These are phyloP conservation scores for Solanum hybrid DNA, from an alignment of 305 asterid species.

Conservation along the genomic window DNA sequence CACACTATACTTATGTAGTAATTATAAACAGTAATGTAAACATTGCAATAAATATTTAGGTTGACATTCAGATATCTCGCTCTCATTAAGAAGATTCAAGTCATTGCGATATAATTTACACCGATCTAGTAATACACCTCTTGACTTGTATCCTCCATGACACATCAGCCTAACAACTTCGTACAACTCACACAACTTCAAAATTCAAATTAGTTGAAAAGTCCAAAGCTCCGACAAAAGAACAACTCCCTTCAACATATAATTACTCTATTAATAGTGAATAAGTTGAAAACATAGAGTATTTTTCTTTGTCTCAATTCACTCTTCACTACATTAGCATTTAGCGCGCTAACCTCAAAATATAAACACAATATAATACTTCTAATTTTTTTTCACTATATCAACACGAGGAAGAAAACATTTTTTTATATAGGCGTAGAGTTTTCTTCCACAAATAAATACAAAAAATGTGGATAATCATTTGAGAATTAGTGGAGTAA, in stretches of 20 bases:
- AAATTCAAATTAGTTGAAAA: too few relatives aligned
- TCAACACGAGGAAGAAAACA: not conserved
- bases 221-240: accelerated
- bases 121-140: too few relatives aligned
- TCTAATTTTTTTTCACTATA: too few relatives aligned
- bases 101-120: not conserved
- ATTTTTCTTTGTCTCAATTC: too few relatives aligned
- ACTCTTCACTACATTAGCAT: not conserved
- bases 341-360: not conserved
- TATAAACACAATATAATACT: too few relatives aligned
- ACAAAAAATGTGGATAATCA: not conserved
- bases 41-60: not conserved
- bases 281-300: not conserved
- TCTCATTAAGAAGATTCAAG: not conserved
- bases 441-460: not conserved
- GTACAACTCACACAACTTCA: not conserved
- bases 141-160: accelerated
- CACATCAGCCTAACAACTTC: too few relatives aligned
- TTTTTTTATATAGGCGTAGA: not conserved
- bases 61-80: too few relatives aligned
- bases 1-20: not conserved
- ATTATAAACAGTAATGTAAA: not conserved
- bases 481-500: not conserved
- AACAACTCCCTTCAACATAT: not conserved
- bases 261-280: not conserved